Evolutionary conservation across 2,329 filamentous ascomycete species (phyloP), one percentile per base, ranked within the genome.

Genomic region (Aspergillus fumigatiaffinis): DNA sequence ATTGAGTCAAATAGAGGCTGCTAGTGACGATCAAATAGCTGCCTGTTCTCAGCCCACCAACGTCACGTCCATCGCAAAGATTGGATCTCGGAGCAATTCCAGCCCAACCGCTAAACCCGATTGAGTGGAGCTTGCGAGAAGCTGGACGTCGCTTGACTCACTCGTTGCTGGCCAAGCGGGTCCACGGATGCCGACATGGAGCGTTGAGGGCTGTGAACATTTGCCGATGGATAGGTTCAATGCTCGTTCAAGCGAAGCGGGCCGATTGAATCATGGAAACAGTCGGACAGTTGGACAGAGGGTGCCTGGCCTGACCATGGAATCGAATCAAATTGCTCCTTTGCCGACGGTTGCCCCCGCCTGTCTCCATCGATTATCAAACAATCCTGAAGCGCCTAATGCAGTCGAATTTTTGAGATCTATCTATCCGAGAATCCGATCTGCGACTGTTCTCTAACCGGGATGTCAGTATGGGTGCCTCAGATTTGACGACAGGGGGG

Each of bases 101-200:
- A 25, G 20, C n/a, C 48, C 51, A 47, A 14, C 25, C 56, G 51
- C 68, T 71, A 70, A 69, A 65, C 67, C 67, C n/a, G 42, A 60
- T 60, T 25, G 21, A 59, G 68, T 58, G 59, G 51, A 52, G 35
- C 62, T 70, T 70, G 68, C 68, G 68, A 70, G 64, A 29, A 44
- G 28, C 52, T 23, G 42, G 51, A 50, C 21, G 29, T 29, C 20
- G 42, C 47, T 50, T 42, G 38, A 17, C 32, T 35, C 28, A 35
- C 38, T 50, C 32, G 23, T 49, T 49, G 12, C 29, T 29, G 21
- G 21, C 20, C 42, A 12, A 12, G n/a, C 21, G 42, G 42, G 12
- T 47, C 21, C 10, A 2, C 32, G 32, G 32, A 35, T 35, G 32
- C 32, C 44, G 21, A 23, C 44, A 46, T 20, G 42, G n/a, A 23